phyloP scores from a whole-genome alignment of 768 basidiomycete species.

The Collybia nuda region DNA sequence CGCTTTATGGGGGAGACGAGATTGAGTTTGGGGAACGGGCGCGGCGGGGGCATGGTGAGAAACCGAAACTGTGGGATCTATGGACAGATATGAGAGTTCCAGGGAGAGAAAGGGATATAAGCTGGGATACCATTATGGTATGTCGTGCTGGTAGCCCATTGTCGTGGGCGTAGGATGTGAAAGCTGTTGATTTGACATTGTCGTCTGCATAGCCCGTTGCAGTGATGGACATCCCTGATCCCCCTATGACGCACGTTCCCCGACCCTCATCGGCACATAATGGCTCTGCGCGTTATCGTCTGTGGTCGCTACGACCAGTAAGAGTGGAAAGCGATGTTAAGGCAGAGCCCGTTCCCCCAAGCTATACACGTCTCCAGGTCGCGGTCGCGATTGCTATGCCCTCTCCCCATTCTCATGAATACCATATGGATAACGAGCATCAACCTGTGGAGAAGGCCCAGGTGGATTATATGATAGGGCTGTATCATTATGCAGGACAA shows the following conservation, averaged over 20 bases:
- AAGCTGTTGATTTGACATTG: constrained; percentile 1
- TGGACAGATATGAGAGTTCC: constrained; percentile 23
- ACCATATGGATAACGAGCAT: neutral
- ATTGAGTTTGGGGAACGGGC: too few species aligned
- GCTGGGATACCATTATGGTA: constrained; percentile 45
- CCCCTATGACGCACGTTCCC: neutral
- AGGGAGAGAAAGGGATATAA: constrained; percentile 12
- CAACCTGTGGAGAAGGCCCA: constrained; percentile 1
- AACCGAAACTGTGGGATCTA: constrained; percentile 47
- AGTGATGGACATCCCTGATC: constrained; percentile 6
- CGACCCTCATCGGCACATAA: neutral
- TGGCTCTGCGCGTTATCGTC: neutral
- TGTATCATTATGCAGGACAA: constrained; percentile 30
- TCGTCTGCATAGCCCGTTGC: constrained; percentile 15
- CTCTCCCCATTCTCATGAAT: constrained; percentile 3
- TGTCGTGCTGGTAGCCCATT: constrained; percentile 15
- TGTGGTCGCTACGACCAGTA: neutral
- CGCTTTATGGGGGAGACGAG: neutral
- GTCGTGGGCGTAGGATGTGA: neutral
- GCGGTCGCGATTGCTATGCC: constrained; percentile 17
- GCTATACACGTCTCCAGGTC: constrained; percentile 6
- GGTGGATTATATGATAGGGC: constrained; percentile 31
- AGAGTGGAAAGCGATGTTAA: neutral
- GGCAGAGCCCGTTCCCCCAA: neutral
- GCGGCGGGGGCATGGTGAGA: constrained; percentile 19